Evolutionary conservation across 441 rosid species (phyloP).

Genomic region (Iberis amara): DNA sequence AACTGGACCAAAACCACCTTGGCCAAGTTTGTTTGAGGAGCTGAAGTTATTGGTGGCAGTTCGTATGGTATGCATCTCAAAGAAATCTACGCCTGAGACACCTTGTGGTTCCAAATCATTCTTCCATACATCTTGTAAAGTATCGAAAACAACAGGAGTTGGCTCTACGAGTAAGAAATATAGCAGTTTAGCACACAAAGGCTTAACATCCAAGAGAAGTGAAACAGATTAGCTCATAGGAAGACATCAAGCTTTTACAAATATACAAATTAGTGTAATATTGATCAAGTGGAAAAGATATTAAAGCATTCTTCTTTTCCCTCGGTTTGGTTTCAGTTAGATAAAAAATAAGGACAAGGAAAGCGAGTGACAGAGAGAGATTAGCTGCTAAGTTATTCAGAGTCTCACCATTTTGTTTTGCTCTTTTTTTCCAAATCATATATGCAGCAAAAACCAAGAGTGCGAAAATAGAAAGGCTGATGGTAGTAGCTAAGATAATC

Average conservation of each 20-base stretch:
- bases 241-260: background rate
- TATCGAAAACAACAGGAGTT: background rate
- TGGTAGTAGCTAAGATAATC: conserved; percentile 7
- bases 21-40: conserved; percentile 28
- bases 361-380: conserved; percentile 1
- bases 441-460: conserved; percentile 13
- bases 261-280: background rate
- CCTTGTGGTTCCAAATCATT: conserved; percentile 15
- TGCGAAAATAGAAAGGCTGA: conserved; percentile 15
- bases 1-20: conserved; percentile 35
- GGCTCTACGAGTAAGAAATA: conserved; percentile 6
- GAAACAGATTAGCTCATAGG: background rate
- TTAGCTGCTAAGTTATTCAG: conserved; percentile 1
- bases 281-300: background rate
- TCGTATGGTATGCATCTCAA: conserved; percentile 21
- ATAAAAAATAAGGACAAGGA: background rate
- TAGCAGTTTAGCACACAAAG: conserved; percentile 7
- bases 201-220: background rate
- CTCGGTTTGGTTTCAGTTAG: background rate
- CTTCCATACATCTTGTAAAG: conserved; percentile 19
- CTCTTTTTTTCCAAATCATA: conserved; percentile 16
- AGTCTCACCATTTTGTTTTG: conserved; percentile 23
- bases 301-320: background rate
- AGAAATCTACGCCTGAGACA: conserved; percentile 23
- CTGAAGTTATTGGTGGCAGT: conserved; percentile 27